phyloP scores from a whole-genome alignment of 2,329 filamentous ascomycete species.

The Neofusicoccum kwambonambiense region DNA sequence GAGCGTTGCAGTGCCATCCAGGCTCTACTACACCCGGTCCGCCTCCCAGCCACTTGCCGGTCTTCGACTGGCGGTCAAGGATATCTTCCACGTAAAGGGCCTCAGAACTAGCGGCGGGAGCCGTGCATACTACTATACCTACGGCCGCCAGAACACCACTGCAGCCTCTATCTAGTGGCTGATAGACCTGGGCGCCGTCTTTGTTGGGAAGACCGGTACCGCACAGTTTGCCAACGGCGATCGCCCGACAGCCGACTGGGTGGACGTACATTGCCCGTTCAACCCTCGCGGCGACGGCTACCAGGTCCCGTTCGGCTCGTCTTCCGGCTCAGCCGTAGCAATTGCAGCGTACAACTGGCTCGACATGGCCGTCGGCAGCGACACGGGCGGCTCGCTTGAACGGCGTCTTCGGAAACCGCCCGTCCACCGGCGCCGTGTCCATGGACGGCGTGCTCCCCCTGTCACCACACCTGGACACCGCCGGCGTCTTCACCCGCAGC shows the following conservation, averaged over 20 bases:
- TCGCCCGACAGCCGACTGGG: slow-evolving; percentile 27
- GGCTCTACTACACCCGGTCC: neutral
- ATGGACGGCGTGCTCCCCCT: slow-evolving; percentile 26
- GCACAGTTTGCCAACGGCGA: slow-evolving; percentile 45
- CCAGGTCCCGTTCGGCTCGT: slow-evolving; percentile 20
- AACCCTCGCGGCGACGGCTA: slow-evolving; percentile 33
- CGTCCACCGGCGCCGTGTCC: slow-evolving; percentile 28
- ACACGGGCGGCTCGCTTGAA: slow-evolving; percentile 40
- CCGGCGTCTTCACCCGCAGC: slow-evolving; percentile 28
- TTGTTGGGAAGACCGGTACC: slow-evolving; percentile 56
- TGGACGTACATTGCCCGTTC: slow-evolving; percentile 30
- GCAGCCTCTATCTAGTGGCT: slow-evolving; percentile 29
- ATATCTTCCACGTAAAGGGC: slow-evolving; percentile 29
- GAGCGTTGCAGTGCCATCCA: neutral
- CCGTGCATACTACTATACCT: slow-evolving; percentile 27
- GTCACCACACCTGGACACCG: slow-evolving; percentile 26
- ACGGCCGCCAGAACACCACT: slow-evolving; percentile 23
- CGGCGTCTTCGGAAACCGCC: slow-evolving; percentile 10
- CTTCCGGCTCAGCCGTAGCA: slow-evolving; percentile 16
- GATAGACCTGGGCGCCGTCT: slow-evolving; percentile 33
- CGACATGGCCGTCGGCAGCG: slow-evolving; percentile 38
- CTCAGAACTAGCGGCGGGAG: slow-evolving; percentile 28
- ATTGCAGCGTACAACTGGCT: slow-evolving; percentile 23
- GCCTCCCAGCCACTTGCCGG: slow-evolving; percentile 24
- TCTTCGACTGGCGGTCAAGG: slow-evolving; percentile 27